Evolutionary conservation across 164 flowering plant genomes (phyloP), one percentile per base, ranked within the genome.

Genomic region (Chimonanthus praecox): DNA sequence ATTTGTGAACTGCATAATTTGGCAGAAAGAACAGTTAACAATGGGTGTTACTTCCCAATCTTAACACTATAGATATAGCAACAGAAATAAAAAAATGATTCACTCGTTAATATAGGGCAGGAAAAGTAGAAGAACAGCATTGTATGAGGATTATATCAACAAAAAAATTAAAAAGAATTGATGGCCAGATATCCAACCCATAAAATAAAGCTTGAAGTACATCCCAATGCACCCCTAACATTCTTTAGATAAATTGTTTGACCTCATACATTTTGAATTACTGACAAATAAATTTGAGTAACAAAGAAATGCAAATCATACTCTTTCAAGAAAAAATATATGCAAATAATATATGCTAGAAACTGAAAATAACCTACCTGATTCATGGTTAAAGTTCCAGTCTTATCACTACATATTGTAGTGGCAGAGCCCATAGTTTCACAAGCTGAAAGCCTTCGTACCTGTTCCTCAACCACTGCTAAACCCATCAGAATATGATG

Each of bases 371-470:
- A 66, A 74, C 83, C 86, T 94, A 87, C 83, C 76, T 78, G 83
- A 76, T 90, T 91, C 65, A 89, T 85, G 0, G 97, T 91, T 74
- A 91, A 74, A 2, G 92, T 89, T 6, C 96, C 93, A 0, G 93
- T 89, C 71, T 91, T 91, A 61, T 91, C 93, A 0, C 89, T 88
- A 74, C 93, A 91, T 66, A 91, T 89, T 75, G 88, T 80, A 63
- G 72, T 85, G 33, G 88, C 91, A n/a, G 97, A 91, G 46, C 94
- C 97, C 97, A 91, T 91, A 8, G 97, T 91, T 75, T 89, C 97
- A 67, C 92, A 88, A 1, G 94, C 90, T 48, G 91, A 81, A 8
- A 88, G 86, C 78, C 88, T 90, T 72, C 79, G 70, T 13, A 82
- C 81, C 70, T 68, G 70, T 47, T 44, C 11, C n/a, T 43, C 54